Evolutionary conservation across 2,329 filamentous ascomycete species (phyloP).

Genomic region (Trichoderma sp.): DNA sequence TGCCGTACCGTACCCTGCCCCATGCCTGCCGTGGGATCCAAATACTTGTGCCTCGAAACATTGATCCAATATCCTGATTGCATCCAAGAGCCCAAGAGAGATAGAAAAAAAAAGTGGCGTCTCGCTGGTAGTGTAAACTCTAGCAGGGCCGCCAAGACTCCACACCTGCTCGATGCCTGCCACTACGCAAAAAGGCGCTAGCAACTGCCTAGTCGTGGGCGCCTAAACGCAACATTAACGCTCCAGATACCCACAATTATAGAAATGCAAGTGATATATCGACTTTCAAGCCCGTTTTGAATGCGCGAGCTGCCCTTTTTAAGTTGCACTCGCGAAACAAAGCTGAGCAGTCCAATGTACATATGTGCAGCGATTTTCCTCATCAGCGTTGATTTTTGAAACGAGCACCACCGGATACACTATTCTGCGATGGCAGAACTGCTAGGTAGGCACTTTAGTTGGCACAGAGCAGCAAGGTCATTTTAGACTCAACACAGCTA

Average conservation of each 20-base stretch:
- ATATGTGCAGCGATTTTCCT: no score
- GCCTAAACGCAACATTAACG: conserved; percentile 7
- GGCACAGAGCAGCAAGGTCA: not conserved
- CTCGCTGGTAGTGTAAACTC: conserved; percentile 8
- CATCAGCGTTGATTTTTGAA: not conserved
- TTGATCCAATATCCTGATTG: not conserved
- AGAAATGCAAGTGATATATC: conserved; percentile 19
- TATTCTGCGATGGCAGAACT: no score
- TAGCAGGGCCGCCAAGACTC: not conserved
- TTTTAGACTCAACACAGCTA: not conserved
- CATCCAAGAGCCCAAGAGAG: not conserved
- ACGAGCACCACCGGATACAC: not conserved
- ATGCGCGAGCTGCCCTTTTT: conserved; percentile 3
- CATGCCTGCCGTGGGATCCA: not conserved
- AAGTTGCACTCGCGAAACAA: not conserved
- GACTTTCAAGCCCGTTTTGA: not conserved
- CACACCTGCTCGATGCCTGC: conserved; percentile 4
- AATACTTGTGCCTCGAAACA: not conserved
- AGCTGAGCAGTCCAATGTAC: not conserved
- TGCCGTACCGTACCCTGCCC: no score
- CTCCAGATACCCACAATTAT: not conserved
- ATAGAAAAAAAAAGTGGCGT: not conserved
- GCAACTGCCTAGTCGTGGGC: conserved; percentile 10
- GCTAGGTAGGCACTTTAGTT: no score
- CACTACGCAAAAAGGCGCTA: not conserved